A percentile compares a stretch with the other conserved stretches of the same genome.
phyloP scores from a whole-genome alignment of 1,139 yeast species.

The Candida buenavistaensis region DNA sequence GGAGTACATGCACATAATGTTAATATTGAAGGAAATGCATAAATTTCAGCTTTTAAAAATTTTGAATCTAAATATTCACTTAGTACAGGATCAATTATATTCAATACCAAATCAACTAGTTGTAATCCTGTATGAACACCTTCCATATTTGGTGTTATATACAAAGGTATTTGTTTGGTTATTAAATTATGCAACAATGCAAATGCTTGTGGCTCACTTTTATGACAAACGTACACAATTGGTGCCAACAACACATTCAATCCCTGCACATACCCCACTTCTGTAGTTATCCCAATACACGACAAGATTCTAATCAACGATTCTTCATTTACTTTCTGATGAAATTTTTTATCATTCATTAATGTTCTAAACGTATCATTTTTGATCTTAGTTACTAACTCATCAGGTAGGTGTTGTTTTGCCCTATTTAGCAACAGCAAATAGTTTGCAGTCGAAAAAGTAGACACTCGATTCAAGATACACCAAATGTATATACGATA shows the following conservation, averaged over 20 bases:
- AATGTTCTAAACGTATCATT: slow-evolving; percentile 88
- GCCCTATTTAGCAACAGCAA: slow-evolving; percentile 56
- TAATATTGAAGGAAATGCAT: slow-evolving; percentile 85
- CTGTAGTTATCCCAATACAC: slow-evolving; percentile 62
- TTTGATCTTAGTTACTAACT: slow-evolving; percentile 66
- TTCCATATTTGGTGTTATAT: slow-evolving; percentile 71
- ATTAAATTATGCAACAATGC: slow-evolving; percentile 63
- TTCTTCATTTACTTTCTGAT: slow-evolving; percentile 65
- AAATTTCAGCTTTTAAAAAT: slow-evolving; percentile 75
- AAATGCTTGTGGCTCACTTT: slow-evolving; percentile 86
- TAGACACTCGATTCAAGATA: slow-evolving; percentile 65
- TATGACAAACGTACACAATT: slow-evolving; percentile 65
- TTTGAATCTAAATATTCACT: slow-evolving; percentile 61
- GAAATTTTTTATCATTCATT: slow-evolving; percentile 71
- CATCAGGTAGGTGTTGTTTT: slow-evolving; percentile 43
- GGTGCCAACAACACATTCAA: slow-evolving; percentile 90
- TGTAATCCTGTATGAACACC: slow-evolving; percentile 82
- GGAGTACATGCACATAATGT: slow-evolving; percentile 92
- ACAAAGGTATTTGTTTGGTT: slow-evolving; percentile 68
- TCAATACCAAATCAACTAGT: slow-evolving; percentile 68
- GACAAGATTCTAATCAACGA: slow-evolving; percentile 69
- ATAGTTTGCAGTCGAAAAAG: slow-evolving; percentile 56
- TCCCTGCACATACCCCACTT: slow-evolving; percentile 78
- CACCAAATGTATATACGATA: slow-evolving; percentile 83
- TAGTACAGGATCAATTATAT: slow-evolving; percentile 72